Evolutionary conservation across 164 flowering plant species (phyloP).

Genomic region (Chloranthus sessilifolius): DNA sequence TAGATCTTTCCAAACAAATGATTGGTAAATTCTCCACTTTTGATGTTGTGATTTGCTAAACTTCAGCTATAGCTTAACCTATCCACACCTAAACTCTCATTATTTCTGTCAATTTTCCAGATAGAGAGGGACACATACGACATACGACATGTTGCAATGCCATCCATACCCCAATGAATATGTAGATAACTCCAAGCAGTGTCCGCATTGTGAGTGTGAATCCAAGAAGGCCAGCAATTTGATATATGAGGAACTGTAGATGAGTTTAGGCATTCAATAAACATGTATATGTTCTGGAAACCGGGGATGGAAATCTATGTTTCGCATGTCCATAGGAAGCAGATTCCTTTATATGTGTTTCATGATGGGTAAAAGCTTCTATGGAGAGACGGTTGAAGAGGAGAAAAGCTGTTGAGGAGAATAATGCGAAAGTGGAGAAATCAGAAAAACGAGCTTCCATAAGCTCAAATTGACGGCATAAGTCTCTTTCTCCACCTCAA

Average conservation of each 20-base stretch:
- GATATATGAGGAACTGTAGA: constrained; percentile 87
- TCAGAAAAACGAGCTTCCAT: constrained; percentile 5
- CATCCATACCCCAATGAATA: constrained; percentile 88
- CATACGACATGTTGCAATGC: constrained; percentile 74
- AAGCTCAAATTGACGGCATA: constrained; percentile 3
- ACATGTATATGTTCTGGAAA: constrained; percentile 68
- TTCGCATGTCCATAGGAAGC: constrained; percentile 78
- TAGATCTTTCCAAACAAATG: too few species aligned
- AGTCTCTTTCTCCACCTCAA: background rate
- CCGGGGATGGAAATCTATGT: constrained; percentile 89
- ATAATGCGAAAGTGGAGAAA: background rate
- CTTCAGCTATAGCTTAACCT: too few species aligned
- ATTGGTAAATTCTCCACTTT: too few species aligned
- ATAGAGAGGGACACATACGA: constrained; percentile 92
- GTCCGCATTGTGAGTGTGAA: constrained; percentile 51
- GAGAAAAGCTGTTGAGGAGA: constrained; percentile 5
- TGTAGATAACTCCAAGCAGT: constrained; percentile 49
- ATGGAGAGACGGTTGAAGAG: constrained; percentile 21
- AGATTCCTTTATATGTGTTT: constrained; percentile 68
- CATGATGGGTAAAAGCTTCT: constrained; percentile 65
- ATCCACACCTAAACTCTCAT: too few species aligned
- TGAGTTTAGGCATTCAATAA: constrained; percentile 63
- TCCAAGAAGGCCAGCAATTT: constrained; percentile 88
- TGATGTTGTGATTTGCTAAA: too few species aligned
- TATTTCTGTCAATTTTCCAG: constrained; percentile 54